Base-by-base conservation (phyloP, 345 rosid species). In the Adansonia digitata region DNA sequence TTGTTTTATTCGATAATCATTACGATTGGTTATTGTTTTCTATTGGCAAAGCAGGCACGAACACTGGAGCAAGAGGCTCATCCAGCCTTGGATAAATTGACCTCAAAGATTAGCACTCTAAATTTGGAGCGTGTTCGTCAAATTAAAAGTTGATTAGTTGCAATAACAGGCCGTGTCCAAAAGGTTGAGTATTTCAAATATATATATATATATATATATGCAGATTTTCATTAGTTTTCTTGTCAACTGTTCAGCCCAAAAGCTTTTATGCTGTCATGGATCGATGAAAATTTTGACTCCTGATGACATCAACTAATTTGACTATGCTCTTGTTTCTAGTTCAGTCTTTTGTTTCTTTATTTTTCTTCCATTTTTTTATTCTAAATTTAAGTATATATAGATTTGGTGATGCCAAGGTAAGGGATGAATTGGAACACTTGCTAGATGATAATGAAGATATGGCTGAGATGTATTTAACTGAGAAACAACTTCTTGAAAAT, bases 391-490 rank as follows among this genome's bases (percentile, higher is more conserved):
- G 18, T 29, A 17, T 45, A n/a, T n/a, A 42, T 46, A 17, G 29
- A 24, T 59, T 4, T 59, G 5, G 53, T 40, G 14, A 73, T 73
- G 29, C 77, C 71, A 80, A 95, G 99, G 97, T 95, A 14, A 84
- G 99, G 81, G 98, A 93, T 83, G 97, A 95, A 60, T 81, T 94
- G 75, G 99, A 93, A 79, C 96, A 94, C 71, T 82, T 94, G 77
- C 87, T 94, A 72, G 99, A 94, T 77, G 98, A 92, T 77, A 98
- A 93, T 77, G 99, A 91, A 49, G 99, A 94, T 82, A 94, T 94
- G 98, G 96, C 96, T 43, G 98, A 93, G 89, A 90, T 94, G 99
- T 94, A 94, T 83, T 86, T 93, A 72, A 94, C 98, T 0, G 99
- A 88, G 75, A 93, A 94, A 70, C 92, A 84, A 76, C 88, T 85